Conservation (phyloP, 2,329 filamentous ascomycete genomes). For the Nemania serpens region DNA sequence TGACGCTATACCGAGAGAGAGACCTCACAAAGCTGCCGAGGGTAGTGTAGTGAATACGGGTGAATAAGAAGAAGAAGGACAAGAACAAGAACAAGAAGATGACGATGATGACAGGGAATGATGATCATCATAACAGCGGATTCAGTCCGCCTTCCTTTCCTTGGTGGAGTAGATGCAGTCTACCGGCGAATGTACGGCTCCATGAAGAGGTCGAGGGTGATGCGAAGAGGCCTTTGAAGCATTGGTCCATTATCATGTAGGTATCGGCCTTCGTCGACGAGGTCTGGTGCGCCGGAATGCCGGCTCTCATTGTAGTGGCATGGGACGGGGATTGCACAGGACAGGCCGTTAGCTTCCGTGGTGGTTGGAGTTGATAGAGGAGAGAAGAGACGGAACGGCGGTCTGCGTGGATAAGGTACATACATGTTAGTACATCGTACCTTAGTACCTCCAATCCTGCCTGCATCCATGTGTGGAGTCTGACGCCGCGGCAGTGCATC, state of each 20-base stretch:
- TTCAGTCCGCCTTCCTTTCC: background rate
- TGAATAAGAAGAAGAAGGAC: no score
- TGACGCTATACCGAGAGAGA: background rate
- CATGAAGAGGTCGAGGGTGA: constrained; percentile 9
- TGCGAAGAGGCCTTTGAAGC: constrained; percentile 2
- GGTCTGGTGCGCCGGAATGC: constrained; percentile 10
- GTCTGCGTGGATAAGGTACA: background rate
- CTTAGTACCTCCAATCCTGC: no score
- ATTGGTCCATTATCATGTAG: constrained; percentile 21
- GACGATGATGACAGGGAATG: no score
- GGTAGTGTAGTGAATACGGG: no score
- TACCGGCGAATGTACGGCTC: background rate
- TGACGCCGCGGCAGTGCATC: background rate
- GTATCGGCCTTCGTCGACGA: constrained; percentile 8
- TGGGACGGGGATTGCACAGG: background rate
- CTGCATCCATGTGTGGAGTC: background rate
- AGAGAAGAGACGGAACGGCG: background rate
- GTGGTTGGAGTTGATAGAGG: background rate
- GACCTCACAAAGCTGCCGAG: background rate
- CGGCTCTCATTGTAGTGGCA: constrained; percentile 12
- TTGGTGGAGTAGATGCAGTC: background rate
- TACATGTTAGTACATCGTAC: no score
- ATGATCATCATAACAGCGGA: constrained; percentile 19
- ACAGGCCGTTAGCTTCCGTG: background rate
- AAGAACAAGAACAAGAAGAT: no score